Evolutionary conservation across 805 yeast genomes (phyloP).

Genomic region (Yamadazyma paraphyllophila): DNA sequence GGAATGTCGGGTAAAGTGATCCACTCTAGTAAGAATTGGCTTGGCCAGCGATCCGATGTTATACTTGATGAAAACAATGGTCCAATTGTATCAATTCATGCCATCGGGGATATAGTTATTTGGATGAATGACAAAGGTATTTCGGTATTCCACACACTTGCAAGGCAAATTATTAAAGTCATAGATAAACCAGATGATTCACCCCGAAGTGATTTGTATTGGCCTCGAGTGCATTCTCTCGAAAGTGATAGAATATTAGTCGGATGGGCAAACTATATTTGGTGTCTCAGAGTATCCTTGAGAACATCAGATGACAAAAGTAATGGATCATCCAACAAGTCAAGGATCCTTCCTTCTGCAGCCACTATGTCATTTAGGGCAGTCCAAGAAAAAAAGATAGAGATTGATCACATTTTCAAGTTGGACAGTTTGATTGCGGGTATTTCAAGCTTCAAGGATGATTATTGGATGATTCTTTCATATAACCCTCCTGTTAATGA

Average conservation of each 20-base stretch:
- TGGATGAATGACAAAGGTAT: slow-evolving; percentile 89
- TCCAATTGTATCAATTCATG: slow-evolving; percentile 66
- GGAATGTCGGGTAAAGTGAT: slow-evolving; percentile 86
- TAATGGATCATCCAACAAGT: slow-evolving; percentile 23
- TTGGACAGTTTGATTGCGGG: slow-evolving; percentile 67
- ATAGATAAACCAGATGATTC: slow-evolving; percentile 56
- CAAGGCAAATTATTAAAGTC: slow-evolving; percentile 47
- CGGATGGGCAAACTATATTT: slow-evolving; percentile 81
- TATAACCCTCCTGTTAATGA: slow-evolving; percentile 38
- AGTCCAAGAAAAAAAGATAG: slow-evolving; percentile 41
- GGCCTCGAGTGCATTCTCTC: slow-evolving; percentile 72
- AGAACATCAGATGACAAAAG: slow-evolving; percentile 14
- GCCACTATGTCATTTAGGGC: slow-evolving; percentile 54
- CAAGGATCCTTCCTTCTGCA: slow-evolving; percentile 48
- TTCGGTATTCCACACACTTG: slow-evolving; percentile 56
- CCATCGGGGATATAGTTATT: slow-evolving; percentile 62
- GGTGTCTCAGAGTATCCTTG: slow-evolving; percentile 57
- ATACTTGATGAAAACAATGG: slow-evolving; percentile 60
- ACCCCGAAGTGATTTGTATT: slow-evolving; percentile 72
- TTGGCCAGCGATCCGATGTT: slow-evolving; percentile 75
- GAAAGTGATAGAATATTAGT: slow-evolving; percentile 66
- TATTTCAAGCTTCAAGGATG: slow-evolving; percentile 70
- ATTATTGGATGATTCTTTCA: slow-evolving; percentile 60
- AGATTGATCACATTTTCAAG: slow-evolving; percentile 47
- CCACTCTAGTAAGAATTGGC: slow-evolving; percentile 78